Conservation (phyloP, 352 stramenopile species). For the Peronospora belbahrii region DNA sequence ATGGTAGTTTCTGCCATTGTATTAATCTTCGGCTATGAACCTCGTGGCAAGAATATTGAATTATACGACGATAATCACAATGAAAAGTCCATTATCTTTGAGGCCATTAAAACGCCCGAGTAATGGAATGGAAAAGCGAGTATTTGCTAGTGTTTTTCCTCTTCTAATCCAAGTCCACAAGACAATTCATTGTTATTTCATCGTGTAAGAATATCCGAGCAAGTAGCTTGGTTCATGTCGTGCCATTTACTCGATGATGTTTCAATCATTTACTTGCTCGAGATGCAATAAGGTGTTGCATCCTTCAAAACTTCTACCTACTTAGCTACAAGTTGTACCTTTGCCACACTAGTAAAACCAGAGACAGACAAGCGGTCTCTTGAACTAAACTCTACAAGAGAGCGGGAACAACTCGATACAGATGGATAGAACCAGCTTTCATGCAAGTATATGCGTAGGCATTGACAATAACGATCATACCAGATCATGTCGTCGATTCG, state of each 20-base stretch:
- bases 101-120: conserved; percentile 22
- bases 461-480: too few relatives aligned
- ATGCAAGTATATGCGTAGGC: too few relatives aligned
- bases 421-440: too few relatives aligned
- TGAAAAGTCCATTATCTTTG: conserved; percentile 17
- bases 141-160: conserved; percentile 14
- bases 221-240: too few relatives aligned
- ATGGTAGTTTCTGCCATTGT: conserved; percentile 45
- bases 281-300: neutral
- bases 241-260: too few relatives aligned
- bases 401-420: too few relatives aligned
- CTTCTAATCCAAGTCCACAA: conserved; percentile 6
- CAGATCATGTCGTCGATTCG: too few relatives aligned
- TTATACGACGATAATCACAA: conserved; percentile 26
- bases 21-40: conserved; percentile 57
- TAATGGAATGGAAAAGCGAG: conserved; percentile 12
- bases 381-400: too few relatives aligned
- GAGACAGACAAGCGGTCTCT: too few relatives aligned
- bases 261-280: neutral
- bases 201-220: neutral
- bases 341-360: too few relatives aligned
- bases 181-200: conserved; percentile 3
- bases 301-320: too few relatives aligned
- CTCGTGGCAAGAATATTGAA: conserved; percentile 62
- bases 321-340: too few relatives aligned